A percentile compares a stretch with the other conserved stretches of the same genome.
Evolutionary conservation across 306 rosid species (phyloP).

Genomic region (Lupinus albus): DNA sequence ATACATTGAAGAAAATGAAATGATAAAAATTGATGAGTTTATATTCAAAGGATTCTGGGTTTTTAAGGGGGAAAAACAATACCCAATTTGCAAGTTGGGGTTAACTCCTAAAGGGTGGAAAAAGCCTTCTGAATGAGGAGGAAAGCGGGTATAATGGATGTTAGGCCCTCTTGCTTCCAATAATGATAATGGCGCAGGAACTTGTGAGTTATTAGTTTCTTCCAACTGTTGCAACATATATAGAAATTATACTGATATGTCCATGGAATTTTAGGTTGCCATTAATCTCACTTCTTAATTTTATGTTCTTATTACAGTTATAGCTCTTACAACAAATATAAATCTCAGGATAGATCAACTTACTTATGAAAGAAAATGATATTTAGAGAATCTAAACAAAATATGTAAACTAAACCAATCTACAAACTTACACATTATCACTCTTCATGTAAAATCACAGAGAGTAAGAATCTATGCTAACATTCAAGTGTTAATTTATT

Average conservation of each 20-base stretch:
- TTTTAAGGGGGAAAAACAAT: background rate
- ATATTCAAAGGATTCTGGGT: background rate
- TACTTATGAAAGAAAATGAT: too few species aligned
- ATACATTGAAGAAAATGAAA: background rate
- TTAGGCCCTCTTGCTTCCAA: slow-evolving; percentile 56
- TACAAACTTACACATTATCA: too few species aligned
- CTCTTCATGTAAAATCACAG: too few species aligned
- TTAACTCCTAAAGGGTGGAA: slow-evolving; percentile 56
- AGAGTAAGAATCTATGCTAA: too few species aligned
- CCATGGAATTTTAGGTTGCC: too few species aligned
- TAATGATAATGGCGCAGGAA: slow-evolving; percentile 44
- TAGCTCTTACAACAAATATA: too few species aligned
- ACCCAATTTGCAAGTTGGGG: slow-evolving; percentile 73
- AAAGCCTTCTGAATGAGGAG: slow-evolving; percentile 56
- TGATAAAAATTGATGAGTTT: background rate
- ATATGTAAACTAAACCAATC: too few species aligned
- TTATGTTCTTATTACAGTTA: too few species aligned
- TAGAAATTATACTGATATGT: too few species aligned
- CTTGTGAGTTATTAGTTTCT: slow-evolving; percentile 50
- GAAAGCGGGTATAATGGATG: slow-evolving; percentile 40
- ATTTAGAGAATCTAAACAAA: too few species aligned
- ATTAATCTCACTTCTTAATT: too few species aligned
- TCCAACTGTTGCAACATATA: slow-evolving; percentile 54
- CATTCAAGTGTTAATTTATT: background rate
- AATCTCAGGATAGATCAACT: too few species aligned